These are phyloP conservation scores for Magnaporthiopsis incrustans DNA, from an alignment of 2,329 filamentous ascomycete species.

Conservation along the genomic window DNA sequence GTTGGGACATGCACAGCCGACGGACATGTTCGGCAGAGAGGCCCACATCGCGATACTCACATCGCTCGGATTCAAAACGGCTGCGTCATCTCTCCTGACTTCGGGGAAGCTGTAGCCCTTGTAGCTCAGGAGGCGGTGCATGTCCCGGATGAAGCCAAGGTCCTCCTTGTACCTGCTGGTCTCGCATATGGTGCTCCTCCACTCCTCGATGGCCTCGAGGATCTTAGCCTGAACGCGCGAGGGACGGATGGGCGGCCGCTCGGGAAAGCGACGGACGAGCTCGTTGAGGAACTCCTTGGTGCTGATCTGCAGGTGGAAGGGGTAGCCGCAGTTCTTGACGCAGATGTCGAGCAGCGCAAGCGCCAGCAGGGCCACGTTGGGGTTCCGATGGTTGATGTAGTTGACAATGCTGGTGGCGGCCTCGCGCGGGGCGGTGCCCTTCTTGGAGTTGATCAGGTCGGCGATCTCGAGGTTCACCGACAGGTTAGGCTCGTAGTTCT, in stretches of 20 bases:
- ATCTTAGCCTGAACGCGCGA: constrained; percentile 88
- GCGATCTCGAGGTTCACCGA: constrained; percentile 93
- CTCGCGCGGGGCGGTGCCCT: constrained; percentile 90
- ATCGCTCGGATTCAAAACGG: constrained; percentile 93
- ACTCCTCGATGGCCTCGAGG: constrained; percentile 94
- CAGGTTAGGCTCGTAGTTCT: constrained; percentile 97
- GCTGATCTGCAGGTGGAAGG: constrained; percentile 95
- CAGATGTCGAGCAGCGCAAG: constrained; percentile 93
- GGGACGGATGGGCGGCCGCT: constrained; percentile 78
- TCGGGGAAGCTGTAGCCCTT: constrained; percentile 97
- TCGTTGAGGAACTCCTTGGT: constrained; percentile 99
- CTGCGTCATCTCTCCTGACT: constrained; percentile 85
- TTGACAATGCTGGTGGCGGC: constrained; percentile 87
- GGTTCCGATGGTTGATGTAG: constrained; percentile 94
- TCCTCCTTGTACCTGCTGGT: constrained; percentile 97
- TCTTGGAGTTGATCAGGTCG: constrained; percentile 95
- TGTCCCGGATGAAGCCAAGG: constrained; percentile 90
- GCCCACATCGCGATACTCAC: constrained; percentile 46
- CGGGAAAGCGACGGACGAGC: constrained; percentile 89
- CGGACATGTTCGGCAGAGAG: background rate
- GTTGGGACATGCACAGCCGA: background rate
- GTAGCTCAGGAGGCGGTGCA: constrained; percentile 92
- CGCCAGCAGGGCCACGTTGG: constrained; percentile 86
- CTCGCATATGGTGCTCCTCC: constrained; percentile 96
- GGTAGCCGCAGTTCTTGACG: constrained; percentile 99